A percentile compares a stretch with the other conserved stretches of the same genome.
Conservation (phyloP, 768 basidiomycete genomes). For the Exsudoporus frostii region DNA sequence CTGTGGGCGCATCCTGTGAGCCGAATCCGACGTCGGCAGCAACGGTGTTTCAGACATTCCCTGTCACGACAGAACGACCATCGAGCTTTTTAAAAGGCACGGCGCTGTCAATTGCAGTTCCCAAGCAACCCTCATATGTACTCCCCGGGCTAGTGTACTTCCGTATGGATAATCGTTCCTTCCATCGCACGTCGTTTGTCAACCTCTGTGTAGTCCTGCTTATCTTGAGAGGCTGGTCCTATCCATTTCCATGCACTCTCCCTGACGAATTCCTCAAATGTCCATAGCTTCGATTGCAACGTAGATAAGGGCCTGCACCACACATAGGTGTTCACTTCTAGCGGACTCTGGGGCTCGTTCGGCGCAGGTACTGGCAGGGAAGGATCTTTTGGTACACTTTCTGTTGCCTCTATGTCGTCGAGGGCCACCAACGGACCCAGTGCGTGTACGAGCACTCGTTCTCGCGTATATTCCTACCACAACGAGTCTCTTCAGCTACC, state of each 20-base stretch:
- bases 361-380: conserved; percentile 40
- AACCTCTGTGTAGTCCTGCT: conserved; percentile 48
- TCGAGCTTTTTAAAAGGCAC: neutral
- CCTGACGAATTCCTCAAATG: conserved; percentile 74
- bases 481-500: neutral
- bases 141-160: neutral
- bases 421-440: conserved; percentile 43
- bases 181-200: conserved; percentile 46
- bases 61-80: neutral
- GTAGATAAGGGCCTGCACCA: conserved; percentile 44
- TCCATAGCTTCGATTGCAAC: conserved; percentile 68
- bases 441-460: conserved; percentile 51
- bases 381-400: conserved; percentile 40
- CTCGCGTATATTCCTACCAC: conserved; percentile 68
- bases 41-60: conserved; percentile 15
- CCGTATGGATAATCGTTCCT: conserved; percentile 26
- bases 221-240: conserved; percentile 35
- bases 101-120: neutral
- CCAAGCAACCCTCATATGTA: neutral
- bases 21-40: neutral
- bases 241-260: conserved; percentile 82
- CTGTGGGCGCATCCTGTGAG: neutral
- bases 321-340: conserved; percentile 71
- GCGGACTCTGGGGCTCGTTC: conserved; percentile 31
- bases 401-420: conserved; percentile 21